Evolutionary conservation across 805 yeast genomes (phyloP).

Genomic region (Debaryomyces hansenii): DNA sequence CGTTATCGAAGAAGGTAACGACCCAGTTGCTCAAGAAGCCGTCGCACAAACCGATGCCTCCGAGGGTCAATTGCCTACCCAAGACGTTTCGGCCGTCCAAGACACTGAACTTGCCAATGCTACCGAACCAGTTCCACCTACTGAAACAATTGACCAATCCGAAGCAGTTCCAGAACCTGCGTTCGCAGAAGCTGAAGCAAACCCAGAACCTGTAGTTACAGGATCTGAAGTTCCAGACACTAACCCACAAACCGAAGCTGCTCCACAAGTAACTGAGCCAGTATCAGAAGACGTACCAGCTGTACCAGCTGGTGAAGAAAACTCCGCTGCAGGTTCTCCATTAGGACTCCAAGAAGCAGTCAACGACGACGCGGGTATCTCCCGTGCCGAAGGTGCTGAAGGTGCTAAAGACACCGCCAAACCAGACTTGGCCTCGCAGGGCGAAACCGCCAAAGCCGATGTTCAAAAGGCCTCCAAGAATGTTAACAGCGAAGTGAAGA

Average conservation of each 20-base stretch:
- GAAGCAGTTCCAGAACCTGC: constrained; percentile 7
- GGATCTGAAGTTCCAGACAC: constrained; percentile 6
- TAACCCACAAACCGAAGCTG: constrained; percentile 3
- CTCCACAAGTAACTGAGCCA: background rate
- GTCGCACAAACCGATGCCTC: background rate
- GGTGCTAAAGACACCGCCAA: constrained; percentile 5
- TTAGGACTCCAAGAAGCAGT: constrained; percentile 3
- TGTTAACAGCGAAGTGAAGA: constrained; percentile 35
- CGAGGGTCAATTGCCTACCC: background rate
- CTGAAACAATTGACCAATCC: background rate
- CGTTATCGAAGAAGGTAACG: too few relatives aligned
- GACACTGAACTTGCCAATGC: background rate
- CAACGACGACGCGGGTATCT: background rate
- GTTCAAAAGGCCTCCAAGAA: constrained; percentile 23
- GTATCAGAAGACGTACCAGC: constrained; percentile 1
- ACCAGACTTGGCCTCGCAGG: constrained; percentile 7
- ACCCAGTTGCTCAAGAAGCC: too few relatives aligned
- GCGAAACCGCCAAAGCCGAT: constrained; percentile 26
- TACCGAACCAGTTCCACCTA: constrained; percentile 1
- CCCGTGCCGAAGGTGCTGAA: constrained; percentile 7
- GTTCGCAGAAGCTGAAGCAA: constrained; percentile 8
- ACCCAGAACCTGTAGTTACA: constrained; percentile 2
- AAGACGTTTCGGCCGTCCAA: background rate
- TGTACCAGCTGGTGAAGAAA: constrained; percentile 7
- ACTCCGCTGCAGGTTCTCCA: constrained; percentile 5